Base-by-base conservation (phyloP, 441 rosid genomes). In the Gossypium davidsonii region DNA sequence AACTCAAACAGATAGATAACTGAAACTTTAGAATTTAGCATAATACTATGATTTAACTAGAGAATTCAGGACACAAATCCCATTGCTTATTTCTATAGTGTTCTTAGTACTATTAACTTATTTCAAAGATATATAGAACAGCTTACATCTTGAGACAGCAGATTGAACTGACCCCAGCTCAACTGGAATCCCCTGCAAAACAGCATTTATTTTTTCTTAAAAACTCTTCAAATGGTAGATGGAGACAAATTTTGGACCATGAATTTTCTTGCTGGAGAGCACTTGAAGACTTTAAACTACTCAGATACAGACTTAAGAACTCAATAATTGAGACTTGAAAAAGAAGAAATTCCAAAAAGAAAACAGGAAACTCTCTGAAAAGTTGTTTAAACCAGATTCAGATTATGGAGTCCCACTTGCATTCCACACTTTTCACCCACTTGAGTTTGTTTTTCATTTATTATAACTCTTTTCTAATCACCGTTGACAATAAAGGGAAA, bases 241-340 rank as follows among this genome's bases (percentile, higher is more conserved):
- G 34, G 10, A 66, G 67, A 63, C 56, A 74, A 56, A 28, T 64
- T 70, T 31, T 59, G 64, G 57, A 34, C 59, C 73, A 57, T 72
- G 62, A 66, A 28, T 70, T 72, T 67, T 12, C 20, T 44, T 67
- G 51, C 78, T 77, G 61, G 58, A 70, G 17, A 42, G 77, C 39
- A 25, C 67, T 70, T 62, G 42, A 61, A 46, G 46, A 62, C 15
- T 28, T n/a, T 52, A 15, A 68, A 44, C 60, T 74, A 60, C 37
- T 75, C 75, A 59, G 28, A 39, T 53, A 72, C 75, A 55, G 69
- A 17, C 52, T 74, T 66, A 70, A 48, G 34, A 56, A 56, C 53
- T 25, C 72, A 74, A 83, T 69, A 71, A 70, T 67, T 78, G 46
- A 58, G 39, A 73, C 85, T 73, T 76, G 15, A 18, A 72, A 78